Conservation (phyloP, 2,329 filamentous ascomycete species). For the Nakataea oryzae region DNA sequence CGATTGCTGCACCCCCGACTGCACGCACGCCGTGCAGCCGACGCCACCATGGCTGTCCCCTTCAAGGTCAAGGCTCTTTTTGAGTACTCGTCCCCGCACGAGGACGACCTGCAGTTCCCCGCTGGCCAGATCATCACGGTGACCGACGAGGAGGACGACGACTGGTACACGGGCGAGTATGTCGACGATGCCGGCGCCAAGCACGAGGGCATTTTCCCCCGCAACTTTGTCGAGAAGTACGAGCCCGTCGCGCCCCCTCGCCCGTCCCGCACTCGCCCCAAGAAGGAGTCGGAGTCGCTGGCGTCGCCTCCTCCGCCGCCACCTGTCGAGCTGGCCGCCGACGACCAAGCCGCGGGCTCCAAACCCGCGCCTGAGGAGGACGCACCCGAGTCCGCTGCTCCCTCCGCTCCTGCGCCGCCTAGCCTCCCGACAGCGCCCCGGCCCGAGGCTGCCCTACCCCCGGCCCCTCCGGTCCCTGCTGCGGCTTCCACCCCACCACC, state of each 20-base stretch:
- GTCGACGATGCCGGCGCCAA: constrained; percentile 63
- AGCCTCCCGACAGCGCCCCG: constrained; percentile 20
- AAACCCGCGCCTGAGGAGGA: constrained; percentile 15
- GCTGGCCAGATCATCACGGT: constrained; percentile 87
- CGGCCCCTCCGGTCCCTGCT: constrained; percentile 23
- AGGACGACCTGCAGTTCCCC: constrained; percentile 85
- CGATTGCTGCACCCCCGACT: neutral
- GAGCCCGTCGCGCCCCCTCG: constrained; percentile 85
- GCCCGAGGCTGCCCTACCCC: constrained; percentile 21
- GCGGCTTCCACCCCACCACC: constrained; percentile 22
- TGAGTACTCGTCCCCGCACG: constrained; percentile 86
- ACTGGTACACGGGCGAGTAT: constrained; percentile 92
- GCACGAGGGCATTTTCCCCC: constrained; percentile 81
- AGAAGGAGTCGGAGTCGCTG: constrained; percentile 41
- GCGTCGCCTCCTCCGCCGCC: constrained; percentile 24
- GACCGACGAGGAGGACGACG: constrained; percentile 81
- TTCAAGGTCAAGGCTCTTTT: constrained; percentile 96
- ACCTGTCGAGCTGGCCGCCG: constrained; percentile 19
- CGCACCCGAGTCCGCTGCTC: constrained; percentile 12
- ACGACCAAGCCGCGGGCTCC: constrained; percentile 20
- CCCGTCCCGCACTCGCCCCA: constrained; percentile 63
- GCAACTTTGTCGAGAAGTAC: constrained; percentile 95
- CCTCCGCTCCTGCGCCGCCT: constrained; percentile 15
- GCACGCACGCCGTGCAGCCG: neutral
- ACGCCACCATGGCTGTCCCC: constrained; percentile 51